Evolutionary conservation across 495 filamentous ascomycete genomes (phyloP).

Genomic region (Penicillium lagena): DNA sequence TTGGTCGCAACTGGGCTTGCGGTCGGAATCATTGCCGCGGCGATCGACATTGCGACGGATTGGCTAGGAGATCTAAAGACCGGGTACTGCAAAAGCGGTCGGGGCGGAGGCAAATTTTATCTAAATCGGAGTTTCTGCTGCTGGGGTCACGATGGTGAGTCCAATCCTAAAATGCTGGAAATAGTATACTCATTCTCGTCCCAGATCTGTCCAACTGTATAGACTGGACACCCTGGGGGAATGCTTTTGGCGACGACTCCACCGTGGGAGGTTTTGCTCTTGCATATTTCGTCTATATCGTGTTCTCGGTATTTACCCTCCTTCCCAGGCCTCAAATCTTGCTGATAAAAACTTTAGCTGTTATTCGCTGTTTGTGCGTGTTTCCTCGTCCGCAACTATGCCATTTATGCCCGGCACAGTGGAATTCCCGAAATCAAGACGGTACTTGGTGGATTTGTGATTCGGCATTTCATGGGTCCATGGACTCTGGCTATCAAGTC

Average conservation of each 20-base stretch:
- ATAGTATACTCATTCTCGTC: background rate
- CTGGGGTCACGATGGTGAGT: constrained; percentile 72
- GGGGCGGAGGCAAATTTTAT: constrained; percentile 80
- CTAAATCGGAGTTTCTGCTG: constrained; percentile 89
- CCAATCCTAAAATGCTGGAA: no score
- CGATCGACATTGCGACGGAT: constrained; percentile 86
- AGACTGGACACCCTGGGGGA: constrained; percentile 83
- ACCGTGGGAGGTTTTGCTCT: constrained; percentile 66
- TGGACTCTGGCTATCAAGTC: constrained; percentile 94
- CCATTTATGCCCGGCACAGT: constrained; percentile 86
- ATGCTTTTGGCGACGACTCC: constrained; percentile 59
- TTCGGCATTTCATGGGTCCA: constrained; percentile 81
- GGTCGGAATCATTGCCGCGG: constrained; percentile 76
- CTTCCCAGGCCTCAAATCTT: constrained; percentile 4
- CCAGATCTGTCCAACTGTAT: constrained; percentile 66
- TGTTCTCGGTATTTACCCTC: constrained; percentile 60
- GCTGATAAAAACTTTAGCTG: constrained; percentile 43
- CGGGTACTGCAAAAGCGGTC: constrained; percentile 73
- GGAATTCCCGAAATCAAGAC: constrained; percentile 99
- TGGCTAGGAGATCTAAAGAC: constrained; percentile 93
- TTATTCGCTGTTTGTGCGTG: constrained; percentile 75
- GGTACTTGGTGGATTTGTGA: constrained; percentile 89
- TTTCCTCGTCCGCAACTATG: constrained; percentile 74
- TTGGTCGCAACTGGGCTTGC: constrained; percentile 73
- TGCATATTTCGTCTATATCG: constrained; percentile 79